These are phyloP conservation scores for Tubosaeta sp. DNA, from an alignment of 768 basidiomycete species.

Conservation along the genomic window DNA sequence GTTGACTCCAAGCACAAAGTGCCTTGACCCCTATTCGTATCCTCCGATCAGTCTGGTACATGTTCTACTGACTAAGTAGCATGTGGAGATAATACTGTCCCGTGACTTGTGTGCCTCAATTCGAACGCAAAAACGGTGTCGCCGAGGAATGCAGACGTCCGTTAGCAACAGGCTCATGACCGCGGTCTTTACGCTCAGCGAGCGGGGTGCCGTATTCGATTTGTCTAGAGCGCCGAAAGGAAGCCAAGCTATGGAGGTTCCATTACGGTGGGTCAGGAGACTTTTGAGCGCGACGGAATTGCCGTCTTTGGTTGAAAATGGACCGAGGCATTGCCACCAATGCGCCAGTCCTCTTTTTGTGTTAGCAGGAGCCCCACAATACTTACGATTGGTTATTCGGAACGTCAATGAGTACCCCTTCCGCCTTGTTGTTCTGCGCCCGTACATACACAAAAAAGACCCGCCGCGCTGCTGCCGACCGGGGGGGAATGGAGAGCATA, in stretches of 20 bases:
- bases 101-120: conserved; percentile 4
- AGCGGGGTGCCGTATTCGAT: background rate
- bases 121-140: background rate
- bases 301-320: background rate
- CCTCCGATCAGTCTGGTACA: background rate
- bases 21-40: conserved; percentile 7
- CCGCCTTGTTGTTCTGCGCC: too few relatives aligned
- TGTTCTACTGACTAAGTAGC: background rate
- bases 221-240: conserved; percentile 11
- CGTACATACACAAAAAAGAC: background rate
- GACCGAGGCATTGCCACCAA: background rate
- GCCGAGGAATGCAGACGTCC: conserved; percentile 5
- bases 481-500: background rate
- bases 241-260: background rate
- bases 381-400: conserved; percentile 13
- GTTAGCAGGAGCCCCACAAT: background rate
- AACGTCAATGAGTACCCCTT: background rate
- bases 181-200: conserved; percentile 12
- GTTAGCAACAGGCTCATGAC: background rate
- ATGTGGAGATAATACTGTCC: background rate
- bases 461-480: conserved; percentile 10
- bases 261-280: conserved; percentile 6
- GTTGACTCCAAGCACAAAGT: background rate
- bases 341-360: background rate
- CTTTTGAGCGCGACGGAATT: conserved; percentile 4